phyloP scores from a whole-genome alignment of 2,329 filamentous ascomycete species.

The Monosporascus sp. region DNA sequence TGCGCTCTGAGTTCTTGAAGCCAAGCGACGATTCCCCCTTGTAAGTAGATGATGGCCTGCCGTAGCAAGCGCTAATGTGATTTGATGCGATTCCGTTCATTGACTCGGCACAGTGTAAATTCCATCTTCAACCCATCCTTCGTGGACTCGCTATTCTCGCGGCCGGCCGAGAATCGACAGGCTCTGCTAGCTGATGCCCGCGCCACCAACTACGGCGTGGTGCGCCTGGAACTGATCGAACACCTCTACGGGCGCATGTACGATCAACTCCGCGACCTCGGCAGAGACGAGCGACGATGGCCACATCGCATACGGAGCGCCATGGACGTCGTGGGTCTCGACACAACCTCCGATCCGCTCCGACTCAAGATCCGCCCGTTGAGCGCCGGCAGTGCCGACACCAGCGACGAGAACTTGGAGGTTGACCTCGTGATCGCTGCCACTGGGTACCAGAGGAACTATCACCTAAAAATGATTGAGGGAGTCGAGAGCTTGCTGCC shows the following conservation, averaged over 20 bases:
- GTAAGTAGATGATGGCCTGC: slow-evolving; percentile 44
- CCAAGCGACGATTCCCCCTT: slow-evolving; percentile 96
- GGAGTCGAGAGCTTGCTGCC: slow-evolving; percentile 63
- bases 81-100: neutral
- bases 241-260: slow-evolving; percentile 85
- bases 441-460: slow-evolving; percentile 76
- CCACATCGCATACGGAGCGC: slow-evolving; percentile 73
- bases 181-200: slow-evolving; percentile 62
- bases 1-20: slow-evolving; percentile 76
- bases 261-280: slow-evolving; percentile 69
- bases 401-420: slow-evolving; percentile 57
- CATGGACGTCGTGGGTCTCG: slow-evolving; percentile 60
- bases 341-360: slow-evolving; percentile 46
- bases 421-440: slow-evolving; percentile 81
- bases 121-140: slow-evolving; percentile 91
- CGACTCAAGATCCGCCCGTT: slow-evolving; percentile 54
- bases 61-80: neutral
- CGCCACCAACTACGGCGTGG: slow-evolving; percentile 90
- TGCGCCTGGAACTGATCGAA: slow-evolving; percentile 85
- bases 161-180: slow-evolving; percentile 57
- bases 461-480: slow-evolving; percentile 72
- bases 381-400: slow-evolving; percentile 32
- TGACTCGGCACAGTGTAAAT: slow-evolving; percentile 61
- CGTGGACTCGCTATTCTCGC: slow-evolving; percentile 70
- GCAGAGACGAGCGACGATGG: slow-evolving; percentile 67